phyloP scores from a whole-genome alignment of 495 filamentous ascomycete species.

The Xylaria curta region DNA sequence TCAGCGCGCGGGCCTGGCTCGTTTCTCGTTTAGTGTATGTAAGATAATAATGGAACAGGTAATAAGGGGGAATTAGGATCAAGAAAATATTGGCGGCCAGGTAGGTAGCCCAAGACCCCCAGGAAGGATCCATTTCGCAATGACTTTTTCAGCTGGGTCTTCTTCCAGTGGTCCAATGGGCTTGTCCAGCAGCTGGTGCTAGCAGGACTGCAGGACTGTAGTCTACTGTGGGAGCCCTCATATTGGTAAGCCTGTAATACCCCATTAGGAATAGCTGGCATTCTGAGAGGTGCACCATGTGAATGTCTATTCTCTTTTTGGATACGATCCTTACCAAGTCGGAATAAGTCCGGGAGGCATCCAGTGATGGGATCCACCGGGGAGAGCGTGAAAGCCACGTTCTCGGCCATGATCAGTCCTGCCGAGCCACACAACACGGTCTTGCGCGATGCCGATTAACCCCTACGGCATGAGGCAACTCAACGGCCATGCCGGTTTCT shows the following conservation, averaged over 20 bases:
- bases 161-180: conserved; percentile 1
- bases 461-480: conserved; percentile 1
- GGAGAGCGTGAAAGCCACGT: conserved; percentile 16
- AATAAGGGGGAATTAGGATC: conserved; percentile 13
- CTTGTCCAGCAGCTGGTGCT: background rate
- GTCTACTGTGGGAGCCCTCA: background rate
- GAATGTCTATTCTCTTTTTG: background rate
- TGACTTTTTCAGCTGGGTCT: conserved; percentile 12
- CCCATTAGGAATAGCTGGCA: background rate
- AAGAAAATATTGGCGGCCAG: conserved; percentile 23
- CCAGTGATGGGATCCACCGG: background rate
- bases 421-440: conserved; percentile 9
- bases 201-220: background rate
- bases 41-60: conserved; percentile 14
- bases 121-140: conserved; percentile 3
- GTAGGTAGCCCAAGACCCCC: background rate
- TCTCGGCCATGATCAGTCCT: conserved; percentile 4
- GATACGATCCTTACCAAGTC: background rate
- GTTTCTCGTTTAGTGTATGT: conserved; percentile 18
- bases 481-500: conserved; percentile 19
- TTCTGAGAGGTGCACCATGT: background rate
- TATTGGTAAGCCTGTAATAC: background rate
- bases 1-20: conserved; percentile 11
- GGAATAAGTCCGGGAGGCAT: conserved; percentile 22
- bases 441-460: background rate